Evolutionary conservation across 2,329 filamentous ascomycete species (phyloP).

Genomic region (Colletotrichum aenigma): DNA sequence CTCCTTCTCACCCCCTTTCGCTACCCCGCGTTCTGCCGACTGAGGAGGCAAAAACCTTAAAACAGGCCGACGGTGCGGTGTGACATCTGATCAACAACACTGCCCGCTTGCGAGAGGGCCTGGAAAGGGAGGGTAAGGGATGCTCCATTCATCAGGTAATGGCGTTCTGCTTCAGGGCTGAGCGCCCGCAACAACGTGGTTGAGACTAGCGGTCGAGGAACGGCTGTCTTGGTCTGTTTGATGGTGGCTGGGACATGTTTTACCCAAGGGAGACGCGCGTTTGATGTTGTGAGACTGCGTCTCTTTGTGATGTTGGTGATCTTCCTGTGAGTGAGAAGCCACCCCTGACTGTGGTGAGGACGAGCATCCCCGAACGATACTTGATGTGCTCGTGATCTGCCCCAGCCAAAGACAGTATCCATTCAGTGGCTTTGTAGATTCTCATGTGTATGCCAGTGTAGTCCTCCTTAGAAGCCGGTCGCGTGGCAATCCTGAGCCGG

Average conservation of each 20-base stretch:
- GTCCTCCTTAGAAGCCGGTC: neutral
- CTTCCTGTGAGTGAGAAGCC: neutral
- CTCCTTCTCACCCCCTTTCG: neutral
- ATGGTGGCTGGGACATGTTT: neutral
- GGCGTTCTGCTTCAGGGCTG: constrained; percentile 2
- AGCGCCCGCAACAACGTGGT: constrained; percentile 20
- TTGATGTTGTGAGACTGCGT: neutral
- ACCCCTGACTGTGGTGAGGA: neutral
- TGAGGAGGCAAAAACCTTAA: neutral
- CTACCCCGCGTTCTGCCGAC: neutral
- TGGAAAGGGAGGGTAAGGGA: neutral
- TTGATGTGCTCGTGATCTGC: neutral
- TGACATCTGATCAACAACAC: constrained; percentile 7
- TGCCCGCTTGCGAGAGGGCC: neutral
- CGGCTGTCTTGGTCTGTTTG: neutral
- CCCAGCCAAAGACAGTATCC: neutral
- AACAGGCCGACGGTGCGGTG: neutral
- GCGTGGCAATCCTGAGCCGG: neutral
- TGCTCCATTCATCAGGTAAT: constrained; percentile 11
- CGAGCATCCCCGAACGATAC: neutral
- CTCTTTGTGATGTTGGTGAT: neutral
- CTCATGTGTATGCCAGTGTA: neutral
- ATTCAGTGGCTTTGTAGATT: neutral
- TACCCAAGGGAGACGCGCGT: neutral
- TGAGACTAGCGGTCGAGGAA: neutral